Percentiles rank a stretch among this genome's conserved stretches.
Conservation (phyloP, 768 basidiomycete species). For the Suillus spraguei region DNA sequence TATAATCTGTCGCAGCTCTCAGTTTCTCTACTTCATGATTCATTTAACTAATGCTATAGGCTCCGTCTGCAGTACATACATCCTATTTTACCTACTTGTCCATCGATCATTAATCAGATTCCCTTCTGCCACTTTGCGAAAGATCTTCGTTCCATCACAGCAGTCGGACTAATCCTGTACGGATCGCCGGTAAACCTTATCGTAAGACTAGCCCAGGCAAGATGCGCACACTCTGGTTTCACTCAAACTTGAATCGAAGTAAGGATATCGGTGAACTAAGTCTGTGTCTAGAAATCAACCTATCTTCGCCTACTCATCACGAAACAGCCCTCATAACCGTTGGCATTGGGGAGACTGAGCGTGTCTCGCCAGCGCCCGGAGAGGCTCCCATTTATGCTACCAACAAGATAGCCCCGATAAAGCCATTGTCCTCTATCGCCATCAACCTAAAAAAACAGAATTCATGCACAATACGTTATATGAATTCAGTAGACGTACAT, state of each 20-base stretch:
- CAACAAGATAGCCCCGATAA: slow-evolving; percentile 83
- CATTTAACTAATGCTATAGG: background rate
- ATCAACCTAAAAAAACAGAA: slow-evolving; percentile 47
- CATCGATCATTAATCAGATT: background rate
- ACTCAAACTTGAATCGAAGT: background rate
- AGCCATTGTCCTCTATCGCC: slow-evolving; percentile 82
- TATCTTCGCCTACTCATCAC: slow-evolving; percentile 68
- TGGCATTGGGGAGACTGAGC: slow-evolving; percentile 56
- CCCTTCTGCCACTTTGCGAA: background rate
- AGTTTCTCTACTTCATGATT: background rate
- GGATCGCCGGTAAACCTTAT: background rate
- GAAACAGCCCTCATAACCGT: slow-evolving; percentile 88
- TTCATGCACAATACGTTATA: slow-evolving; percentile 5
- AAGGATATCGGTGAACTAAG: background rate
- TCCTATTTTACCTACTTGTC: background rate
- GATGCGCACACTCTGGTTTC: background rate
- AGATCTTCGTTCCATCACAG: background rate
- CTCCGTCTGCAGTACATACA: background rate
- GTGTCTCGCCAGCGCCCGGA: slow-evolving; percentile 91
- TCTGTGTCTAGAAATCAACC: slow-evolving; percentile 6
- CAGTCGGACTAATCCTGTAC: background rate
- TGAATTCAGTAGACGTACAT: slow-evolving; percentile 47
- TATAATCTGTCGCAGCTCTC: background rate
- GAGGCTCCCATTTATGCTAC: slow-evolving; percentile 66
- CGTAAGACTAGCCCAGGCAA: background rate